Conservation (phyloP, 768 basidiomycete genomes). For the Calocybe indica region DNA sequence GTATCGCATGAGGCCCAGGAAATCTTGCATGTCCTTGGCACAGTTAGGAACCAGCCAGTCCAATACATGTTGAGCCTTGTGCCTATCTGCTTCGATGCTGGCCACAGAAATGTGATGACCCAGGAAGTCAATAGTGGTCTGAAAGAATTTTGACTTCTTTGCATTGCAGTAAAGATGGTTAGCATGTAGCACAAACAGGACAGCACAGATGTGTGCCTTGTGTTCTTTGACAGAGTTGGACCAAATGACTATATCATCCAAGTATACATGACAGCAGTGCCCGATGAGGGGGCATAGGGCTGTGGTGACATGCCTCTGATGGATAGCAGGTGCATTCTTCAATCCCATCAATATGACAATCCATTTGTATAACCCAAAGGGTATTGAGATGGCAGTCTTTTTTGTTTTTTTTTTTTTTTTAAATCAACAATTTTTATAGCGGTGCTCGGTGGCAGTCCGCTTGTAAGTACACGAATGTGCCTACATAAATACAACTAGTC, state of each 20-base stretch:
- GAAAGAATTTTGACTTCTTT: too few species aligned
- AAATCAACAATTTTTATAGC: too few species aligned
- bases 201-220: conserved; percentile 9
- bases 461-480: too few species aligned
- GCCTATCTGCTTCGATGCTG: not conserved
- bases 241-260: conserved; percentile 43
- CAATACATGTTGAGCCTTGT: conserved; percentile 15
- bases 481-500: too few species aligned
- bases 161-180: not conserved
- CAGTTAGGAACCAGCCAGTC: conserved; percentile 14
- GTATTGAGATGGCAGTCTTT: conserved; percentile 29
- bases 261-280: conserved; percentile 35
- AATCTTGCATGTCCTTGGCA: conserved; percentile 8
- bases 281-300: conserved; percentile 29
- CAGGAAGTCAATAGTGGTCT: conserved; percentile 4
- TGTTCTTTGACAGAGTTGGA: conserved; percentile 30
- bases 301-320: conserved; percentile 20
- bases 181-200: conserved; percentile 14
- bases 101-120: not conserved
- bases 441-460: too few species aligned
- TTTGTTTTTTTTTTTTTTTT: too few species aligned
- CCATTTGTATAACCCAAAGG: conserved; percentile 33
- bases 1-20: conserved; percentile 13
- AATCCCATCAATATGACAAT: conserved; percentile 34
- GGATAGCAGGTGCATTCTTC: conserved; percentile 29